These are phyloP conservation scores for Raphanus hybrid DNA, from an alignment of 441 rosid species.

Conservation along the genomic window DNA sequence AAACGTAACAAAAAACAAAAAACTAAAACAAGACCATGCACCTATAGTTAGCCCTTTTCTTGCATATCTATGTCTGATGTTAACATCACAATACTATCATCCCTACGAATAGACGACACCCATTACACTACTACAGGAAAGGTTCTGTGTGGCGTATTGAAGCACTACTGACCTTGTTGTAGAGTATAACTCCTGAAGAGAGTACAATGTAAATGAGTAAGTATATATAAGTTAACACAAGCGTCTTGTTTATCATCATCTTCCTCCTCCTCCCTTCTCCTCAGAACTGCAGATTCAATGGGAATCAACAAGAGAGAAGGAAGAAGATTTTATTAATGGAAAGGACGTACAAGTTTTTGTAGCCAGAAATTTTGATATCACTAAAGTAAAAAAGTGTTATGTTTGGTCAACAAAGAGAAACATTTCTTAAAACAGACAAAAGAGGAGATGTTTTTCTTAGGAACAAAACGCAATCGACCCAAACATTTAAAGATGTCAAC, in stretches of 20 bases:
- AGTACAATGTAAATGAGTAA: slow-evolving; percentile 84
- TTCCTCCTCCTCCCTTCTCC: no score
- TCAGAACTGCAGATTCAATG: no score
- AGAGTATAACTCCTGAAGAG: slow-evolving; percentile 90
- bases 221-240: slow-evolving; percentile 77
- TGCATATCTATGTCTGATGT: background rate
- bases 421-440: no score
- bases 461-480: no score
- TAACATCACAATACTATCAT: slow-evolving; percentile 25
- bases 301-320: no score
- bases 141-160: background rate
- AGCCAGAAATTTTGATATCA: no score
- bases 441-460: no score
- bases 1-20: background rate
- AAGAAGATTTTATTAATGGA: no score
- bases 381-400: no score
- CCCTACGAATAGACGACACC: background rate
- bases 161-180: slow-evolving; percentile 73
- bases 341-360: no score
- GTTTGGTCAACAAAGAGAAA: no score
- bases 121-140: background rate
- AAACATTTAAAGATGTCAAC: no score
- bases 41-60: background rate
- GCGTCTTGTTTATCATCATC: background rate
- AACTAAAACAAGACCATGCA: slow-evolving; percentile 11